Conservation (phyloP, 2,329 filamentous ascomycete genomes). For the Trichoderma arundinaceum region DNA sequence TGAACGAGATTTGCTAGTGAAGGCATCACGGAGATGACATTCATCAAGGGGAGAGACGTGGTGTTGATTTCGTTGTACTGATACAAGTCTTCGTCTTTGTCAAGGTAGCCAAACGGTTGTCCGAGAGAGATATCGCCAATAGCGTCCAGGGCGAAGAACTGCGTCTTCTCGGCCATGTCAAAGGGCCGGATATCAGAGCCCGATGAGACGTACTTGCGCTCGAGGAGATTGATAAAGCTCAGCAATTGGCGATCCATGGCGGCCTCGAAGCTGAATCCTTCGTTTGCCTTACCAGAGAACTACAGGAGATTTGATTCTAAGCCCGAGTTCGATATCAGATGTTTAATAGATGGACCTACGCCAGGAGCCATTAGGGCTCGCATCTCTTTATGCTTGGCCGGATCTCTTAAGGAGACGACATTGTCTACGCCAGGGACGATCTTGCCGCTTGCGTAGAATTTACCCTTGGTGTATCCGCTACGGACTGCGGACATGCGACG, state of each 20-base stretch:
- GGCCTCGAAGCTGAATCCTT: slow-evolving; percentile 49
- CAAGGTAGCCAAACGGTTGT: slow-evolving; percentile 57
- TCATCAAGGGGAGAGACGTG: slow-evolving; percentile 48
- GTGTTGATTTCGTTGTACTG: slow-evolving; percentile 53
- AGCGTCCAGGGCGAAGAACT: slow-evolving; percentile 60
- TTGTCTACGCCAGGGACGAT: slow-evolving; percentile 61
- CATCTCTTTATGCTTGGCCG: slow-evolving; percentile 52
- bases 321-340: too few species aligned
- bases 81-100: slow-evolving; percentile 55
- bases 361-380: slow-evolving; percentile 53
- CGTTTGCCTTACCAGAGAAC: slow-evolving; percentile 59
- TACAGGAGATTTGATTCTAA: slow-evolving; percentile 35
- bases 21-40: slow-evolving; percentile 46
- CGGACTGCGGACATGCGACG: slow-evolving; percentile 47
- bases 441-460: slow-evolving; percentile 56
- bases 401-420: slow-evolving; percentile 57
- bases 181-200: slow-evolving; percentile 45
- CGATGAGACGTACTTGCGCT: slow-evolving; percentile 53
- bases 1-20: slow-evolving; percentile 45
- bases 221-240: slow-evolving; percentile 53
- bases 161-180: slow-evolving; percentile 57
- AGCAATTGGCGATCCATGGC: slow-evolving; percentile 49
- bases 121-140: slow-evolving; percentile 61
- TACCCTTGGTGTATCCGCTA: slow-evolving; percentile 45
- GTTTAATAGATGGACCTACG: slow-evolving; percentile 40